Percentiles rank a stretch among this genome's conserved stretches.
phyloP scores from a whole-genome alignment of 2,329 filamentous ascomycete species.

The Neofusicoccum ribis region DNA sequence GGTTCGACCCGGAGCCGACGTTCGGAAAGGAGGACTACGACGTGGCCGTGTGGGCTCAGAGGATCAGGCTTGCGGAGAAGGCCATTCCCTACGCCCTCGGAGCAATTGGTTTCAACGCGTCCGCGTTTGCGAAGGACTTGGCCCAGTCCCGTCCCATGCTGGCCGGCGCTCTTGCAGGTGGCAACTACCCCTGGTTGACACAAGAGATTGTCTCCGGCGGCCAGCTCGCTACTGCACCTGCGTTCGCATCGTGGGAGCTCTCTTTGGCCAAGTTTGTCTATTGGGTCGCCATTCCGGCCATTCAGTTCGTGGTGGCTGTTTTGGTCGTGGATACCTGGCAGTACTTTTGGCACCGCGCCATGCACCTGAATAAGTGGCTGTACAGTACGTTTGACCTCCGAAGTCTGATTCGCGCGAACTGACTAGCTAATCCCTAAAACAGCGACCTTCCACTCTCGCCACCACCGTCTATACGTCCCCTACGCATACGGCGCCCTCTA shows the following conservation, averaged over 20 bases:
- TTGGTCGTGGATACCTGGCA: slow-evolving; percentile 92
- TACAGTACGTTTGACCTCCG: slow-evolving; percentile 67
- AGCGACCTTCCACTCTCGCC: slow-evolving; percentile 90
- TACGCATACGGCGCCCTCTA: slow-evolving; percentile 97
- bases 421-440: background rate
- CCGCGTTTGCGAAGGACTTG: slow-evolving; percentile 73
- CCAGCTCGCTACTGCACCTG: slow-evolving; percentile 57
- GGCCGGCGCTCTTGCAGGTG: slow-evolving; percentile 75
- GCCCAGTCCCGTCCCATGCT: slow-evolving; percentile 70
- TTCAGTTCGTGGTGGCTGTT: slow-evolving; percentile 77
- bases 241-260: slow-evolving; percentile 84
- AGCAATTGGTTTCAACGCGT: slow-evolving; percentile 73
- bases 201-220: slow-evolving; percentile 58
- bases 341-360: slow-evolving; percentile 92
- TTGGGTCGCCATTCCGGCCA: slow-evolving; percentile 69
- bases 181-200: slow-evolving; percentile 72
- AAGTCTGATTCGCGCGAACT: background rate
- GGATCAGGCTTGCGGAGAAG: slow-evolving; percentile 75
- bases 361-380: slow-evolving; percentile 97
- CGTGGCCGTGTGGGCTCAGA: slow-evolving; percentile 83
- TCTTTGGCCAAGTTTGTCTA: slow-evolving; percentile 74
- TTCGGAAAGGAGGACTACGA: slow-evolving; percentile 81
- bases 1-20: slow-evolving; percentile 72
- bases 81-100: slow-evolving; percentile 72
- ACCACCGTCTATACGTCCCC: slow-evolving; percentile 95